phyloP scores from a whole-genome alignment of 2,329 filamentous ascomycete genomes.

The Bipolaris oryzae region DNA sequence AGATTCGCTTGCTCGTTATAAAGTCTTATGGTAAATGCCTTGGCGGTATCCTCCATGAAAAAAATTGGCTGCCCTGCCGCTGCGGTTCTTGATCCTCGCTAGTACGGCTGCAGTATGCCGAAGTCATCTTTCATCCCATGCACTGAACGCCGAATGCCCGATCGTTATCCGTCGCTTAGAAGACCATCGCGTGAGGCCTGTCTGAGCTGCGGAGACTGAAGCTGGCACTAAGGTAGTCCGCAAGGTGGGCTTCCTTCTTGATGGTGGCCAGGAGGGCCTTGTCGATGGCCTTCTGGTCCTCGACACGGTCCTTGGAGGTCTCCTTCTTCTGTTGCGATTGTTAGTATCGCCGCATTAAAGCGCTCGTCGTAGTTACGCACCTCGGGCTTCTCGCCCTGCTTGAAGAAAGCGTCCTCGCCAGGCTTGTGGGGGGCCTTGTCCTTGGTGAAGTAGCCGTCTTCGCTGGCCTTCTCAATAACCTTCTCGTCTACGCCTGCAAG shows the following conservation, averaged over 20 bases:
- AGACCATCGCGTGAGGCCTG: slow-evolving; percentile 99
- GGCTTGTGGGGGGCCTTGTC: slow-evolving; percentile 96
- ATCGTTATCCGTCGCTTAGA: slow-evolving; percentile 64
- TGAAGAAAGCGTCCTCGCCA: slow-evolving; percentile 98
- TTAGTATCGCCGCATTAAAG: slow-evolving; percentile 19
- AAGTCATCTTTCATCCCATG: slow-evolving; percentile 51
- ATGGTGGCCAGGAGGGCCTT: slow-evolving; percentile 93
- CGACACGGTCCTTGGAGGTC: slow-evolving; percentile 86
- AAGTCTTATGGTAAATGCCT: slow-evolving; percentile 50
- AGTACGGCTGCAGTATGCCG: slow-evolving; percentile 50
- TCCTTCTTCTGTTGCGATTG: slow-evolving; percentile 81
- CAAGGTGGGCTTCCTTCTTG: slow-evolving; percentile 97
- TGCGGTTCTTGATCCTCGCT: slow-evolving; percentile 45
- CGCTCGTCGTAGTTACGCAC: slow-evolving; percentile 59
- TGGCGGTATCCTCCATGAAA: slow-evolving; percentile 48
- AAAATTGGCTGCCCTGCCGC: slow-evolving; percentile 44
- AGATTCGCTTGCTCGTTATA: slow-evolving; percentile 51
- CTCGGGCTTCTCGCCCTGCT: slow-evolving; percentile 97
- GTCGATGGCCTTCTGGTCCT: slow-evolving; percentile 98
- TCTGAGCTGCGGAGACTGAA: slow-evolving; percentile 99
- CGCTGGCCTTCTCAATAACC: slow-evolving; percentile 77
- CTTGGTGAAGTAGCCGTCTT: slow-evolving; percentile 90
- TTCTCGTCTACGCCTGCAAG: slow-evolving; percentile 78
- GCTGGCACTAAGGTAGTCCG: slow-evolving; percentile 90
- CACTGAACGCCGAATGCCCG: slow-evolving; percentile 48